Conservation (phyloP, 345 rosid species). For the Litchi chinensis region DNA sequence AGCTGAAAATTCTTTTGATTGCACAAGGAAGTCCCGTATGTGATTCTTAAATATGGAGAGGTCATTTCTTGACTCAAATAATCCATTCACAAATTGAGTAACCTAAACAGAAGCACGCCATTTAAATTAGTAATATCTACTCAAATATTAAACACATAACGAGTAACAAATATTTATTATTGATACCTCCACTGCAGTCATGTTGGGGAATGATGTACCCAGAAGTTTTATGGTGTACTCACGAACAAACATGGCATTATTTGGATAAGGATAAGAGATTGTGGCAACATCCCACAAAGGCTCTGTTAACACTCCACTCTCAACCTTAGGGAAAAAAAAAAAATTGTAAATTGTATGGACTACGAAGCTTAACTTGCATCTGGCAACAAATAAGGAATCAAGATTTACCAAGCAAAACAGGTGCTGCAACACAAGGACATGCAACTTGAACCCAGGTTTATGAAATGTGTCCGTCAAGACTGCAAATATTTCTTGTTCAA, state of each 20-base stretch:
- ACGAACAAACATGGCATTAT: slow-evolving; percentile 76
- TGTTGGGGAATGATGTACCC: slow-evolving; percentile 93
- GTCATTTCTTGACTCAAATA: slow-evolving; percentile 81
- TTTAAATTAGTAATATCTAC: slow-evolving; percentile 20
- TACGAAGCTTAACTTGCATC: not conserved
- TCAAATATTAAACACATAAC: not conserved
- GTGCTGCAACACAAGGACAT: slow-evolving; percentile 85
- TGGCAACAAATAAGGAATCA: not conserved
- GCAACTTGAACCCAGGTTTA: slow-evolving; percentile 99
- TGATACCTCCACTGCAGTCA: slow-evolving; percentile 82
- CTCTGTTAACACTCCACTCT: slow-evolving; percentile 77
- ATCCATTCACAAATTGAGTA: slow-evolving; percentile 82
- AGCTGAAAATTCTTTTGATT: slow-evolving; percentile 82
- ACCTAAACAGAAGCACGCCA: slow-evolving; percentile 50
- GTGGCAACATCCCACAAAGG: slow-evolving; percentile 92
- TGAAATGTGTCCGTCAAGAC: slow-evolving; percentile 97
- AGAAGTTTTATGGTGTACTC: slow-evolving; percentile 91
- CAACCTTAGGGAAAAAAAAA: slow-evolving; percentile 59
- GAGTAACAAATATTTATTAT: not conserved
- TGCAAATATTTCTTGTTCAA: slow-evolving; percentile 96
- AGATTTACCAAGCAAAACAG: slow-evolving; percentile 75
- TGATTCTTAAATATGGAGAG: slow-evolving; percentile 78
- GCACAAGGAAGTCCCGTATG: slow-evolving; percentile 94
- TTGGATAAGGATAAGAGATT: slow-evolving; percentile 72
- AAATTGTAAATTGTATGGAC: not conserved